Percentiles rank a stretch among this genome's conserved stretches.
Conservation (phyloP, 176 grass and related monocot genomes). For the Phyllostachys edulis region DNA sequence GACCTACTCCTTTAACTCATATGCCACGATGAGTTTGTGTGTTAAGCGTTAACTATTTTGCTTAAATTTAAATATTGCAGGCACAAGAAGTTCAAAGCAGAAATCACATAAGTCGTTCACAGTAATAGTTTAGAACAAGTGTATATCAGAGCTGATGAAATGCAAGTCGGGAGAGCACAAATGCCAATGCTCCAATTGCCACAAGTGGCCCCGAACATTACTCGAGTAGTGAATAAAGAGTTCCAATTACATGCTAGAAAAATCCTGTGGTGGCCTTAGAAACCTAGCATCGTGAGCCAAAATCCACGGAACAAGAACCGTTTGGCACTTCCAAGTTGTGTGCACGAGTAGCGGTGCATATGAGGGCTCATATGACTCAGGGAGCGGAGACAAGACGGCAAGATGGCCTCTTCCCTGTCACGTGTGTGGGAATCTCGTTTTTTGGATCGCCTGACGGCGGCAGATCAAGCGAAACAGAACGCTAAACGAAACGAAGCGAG, state of each 20-base stretch:
- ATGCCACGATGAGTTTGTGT: background rate
- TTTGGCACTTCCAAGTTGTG: background rate
- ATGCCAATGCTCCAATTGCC: background rate
- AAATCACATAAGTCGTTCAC: background rate
- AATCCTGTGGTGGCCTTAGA: background rate
- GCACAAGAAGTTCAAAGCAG: background rate
- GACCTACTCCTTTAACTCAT: background rate
- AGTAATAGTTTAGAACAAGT: background rate
- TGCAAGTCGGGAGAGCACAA: background rate
- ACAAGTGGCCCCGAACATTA: background rate
- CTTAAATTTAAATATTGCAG: background rate
- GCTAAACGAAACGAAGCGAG: background rate
- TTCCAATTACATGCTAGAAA: background rate
- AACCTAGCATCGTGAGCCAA: background rate
- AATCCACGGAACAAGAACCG: background rate
- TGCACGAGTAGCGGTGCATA: background rate
- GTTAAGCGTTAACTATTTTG: background rate
- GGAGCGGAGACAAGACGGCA: background rate
- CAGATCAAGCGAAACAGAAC: constrained; percentile 2
- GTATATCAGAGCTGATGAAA: background rate
- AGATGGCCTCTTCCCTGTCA: background rate
- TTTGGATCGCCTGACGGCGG: background rate
- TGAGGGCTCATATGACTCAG: background rate
- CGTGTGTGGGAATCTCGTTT: background rate
- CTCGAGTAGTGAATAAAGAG: background rate